phyloP scores from a whole-genome alignment of 495 filamentous ascomycete species.

The Xylaria longipes region DNA sequence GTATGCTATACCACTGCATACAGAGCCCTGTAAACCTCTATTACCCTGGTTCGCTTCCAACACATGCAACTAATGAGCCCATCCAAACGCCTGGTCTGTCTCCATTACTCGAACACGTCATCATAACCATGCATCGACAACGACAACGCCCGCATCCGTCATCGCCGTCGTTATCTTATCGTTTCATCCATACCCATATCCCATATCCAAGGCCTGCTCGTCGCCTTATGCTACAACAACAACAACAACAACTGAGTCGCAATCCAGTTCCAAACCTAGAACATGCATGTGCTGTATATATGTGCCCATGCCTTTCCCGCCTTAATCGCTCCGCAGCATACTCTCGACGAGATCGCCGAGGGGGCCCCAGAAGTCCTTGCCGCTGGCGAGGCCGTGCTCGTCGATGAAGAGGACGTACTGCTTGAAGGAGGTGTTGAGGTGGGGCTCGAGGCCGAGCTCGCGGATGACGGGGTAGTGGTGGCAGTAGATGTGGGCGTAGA shows the following conservation, averaged over 20 bases:
- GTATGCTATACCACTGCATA: constrained; percentile 14
- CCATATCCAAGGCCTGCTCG: not conserved
- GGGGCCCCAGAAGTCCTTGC: constrained; percentile 98
- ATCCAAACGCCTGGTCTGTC: constrained; percentile 36
- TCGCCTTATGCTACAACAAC: not conserved
- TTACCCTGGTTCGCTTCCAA: constrained; percentile 33
- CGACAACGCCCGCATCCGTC: not conserved
- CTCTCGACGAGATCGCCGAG: constrained; percentile 95
- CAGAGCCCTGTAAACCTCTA: constrained; percentile 24
- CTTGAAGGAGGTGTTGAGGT: constrained; percentile 99
- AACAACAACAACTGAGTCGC: not conserved
- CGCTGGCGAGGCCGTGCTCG: constrained; percentile 85
- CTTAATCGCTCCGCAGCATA: constrained; percentile 90
- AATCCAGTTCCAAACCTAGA: not conserved
- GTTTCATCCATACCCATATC: constrained; percentile 1
- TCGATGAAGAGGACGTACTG: constrained; percentile 98
- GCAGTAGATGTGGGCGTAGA: constrained; percentile 99
- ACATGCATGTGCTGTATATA: not conserved
- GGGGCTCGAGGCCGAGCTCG: constrained; percentile 92
- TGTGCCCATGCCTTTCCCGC: not conserved
- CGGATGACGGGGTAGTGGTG: constrained; percentile 98
- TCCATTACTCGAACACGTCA: constrained; percentile 24
- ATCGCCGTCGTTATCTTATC: not conserved
- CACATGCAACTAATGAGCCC: constrained; percentile 30
- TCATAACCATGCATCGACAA: constrained; percentile 19